Evolutionary conservation across 73 alveolate genomes (phyloP).

Genomic region (Effrenium voratum): DNA sequence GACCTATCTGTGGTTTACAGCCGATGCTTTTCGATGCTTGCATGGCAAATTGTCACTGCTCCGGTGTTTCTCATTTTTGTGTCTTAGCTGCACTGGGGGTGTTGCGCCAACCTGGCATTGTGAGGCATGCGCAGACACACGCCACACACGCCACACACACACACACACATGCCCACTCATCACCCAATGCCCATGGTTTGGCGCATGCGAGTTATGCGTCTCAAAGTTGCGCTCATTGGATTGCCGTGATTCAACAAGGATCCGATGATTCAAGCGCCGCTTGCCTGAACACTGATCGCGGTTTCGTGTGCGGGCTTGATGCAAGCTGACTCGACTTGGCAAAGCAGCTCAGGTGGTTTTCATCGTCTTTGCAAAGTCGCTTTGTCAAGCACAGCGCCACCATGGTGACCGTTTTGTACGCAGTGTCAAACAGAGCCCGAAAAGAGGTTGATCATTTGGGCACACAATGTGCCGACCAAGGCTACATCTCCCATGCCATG

Average conservation of each 20-base stretch:
- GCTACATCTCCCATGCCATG: constrained; percentile 62
- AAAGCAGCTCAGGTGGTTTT: constrained; percentile 52
- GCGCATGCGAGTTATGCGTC: too few species aligned
- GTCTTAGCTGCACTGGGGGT: neutral
- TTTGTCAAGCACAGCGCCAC: too few species aligned
- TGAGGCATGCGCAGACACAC: too few species aligned
- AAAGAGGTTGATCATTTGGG: neutral
- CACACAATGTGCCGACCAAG: neutral
- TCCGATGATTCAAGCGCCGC: constrained; percentile 77
- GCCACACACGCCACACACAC: too few species aligned
- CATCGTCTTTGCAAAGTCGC: constrained; percentile 72
- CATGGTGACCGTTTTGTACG: too few species aligned
- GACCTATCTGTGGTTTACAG: constrained; percentile 77
- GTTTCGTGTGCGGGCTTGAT: too few species aligned
- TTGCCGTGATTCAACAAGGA: constrained; percentile 1
- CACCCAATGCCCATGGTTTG: too few species aligned
- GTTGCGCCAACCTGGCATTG: too few species aligned
- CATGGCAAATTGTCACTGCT: constrained; percentile 85
- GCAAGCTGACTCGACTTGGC: too few species aligned
- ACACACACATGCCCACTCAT: too few species aligned
- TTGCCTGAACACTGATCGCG: neutral
- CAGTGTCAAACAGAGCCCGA: neutral
- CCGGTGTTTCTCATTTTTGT: constrained; percentile 68
- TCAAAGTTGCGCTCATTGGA: too few species aligned
- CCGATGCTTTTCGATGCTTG: constrained; percentile 75